A percentile compares a stretch with the other conserved stretches of the same genome.
These are phyloP conservation scores for Simmondsia chinensis DNA, from an alignment of 148 eudicot species.

Conservation along the genomic window DNA sequence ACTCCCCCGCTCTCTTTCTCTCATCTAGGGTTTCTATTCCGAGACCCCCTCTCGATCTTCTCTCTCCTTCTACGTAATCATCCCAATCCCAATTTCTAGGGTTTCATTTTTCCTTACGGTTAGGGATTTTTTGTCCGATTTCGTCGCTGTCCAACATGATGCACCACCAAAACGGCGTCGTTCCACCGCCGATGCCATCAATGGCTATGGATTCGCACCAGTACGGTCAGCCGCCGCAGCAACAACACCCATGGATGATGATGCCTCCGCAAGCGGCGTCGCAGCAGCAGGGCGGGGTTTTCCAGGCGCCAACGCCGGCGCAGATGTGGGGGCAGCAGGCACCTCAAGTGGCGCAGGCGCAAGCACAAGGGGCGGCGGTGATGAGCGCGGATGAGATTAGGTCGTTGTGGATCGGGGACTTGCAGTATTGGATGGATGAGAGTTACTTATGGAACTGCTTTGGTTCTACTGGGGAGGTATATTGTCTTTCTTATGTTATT, in stretches of 20 bases:
- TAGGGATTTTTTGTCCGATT: slow-evolving; percentile 2
- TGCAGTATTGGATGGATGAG: slow-evolving; percentile 98
- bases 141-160: slow-evolving; percentile 26
- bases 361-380: slow-evolving; percentile 24
- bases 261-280: slow-evolving; percentile 18
- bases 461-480: slow-evolving; percentile 68
- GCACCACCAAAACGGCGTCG: slow-evolving; percentile 53
- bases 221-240: slow-evolving; percentile 36
- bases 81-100: too few species aligned
- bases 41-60: too few species aligned
- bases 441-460: slow-evolving; percentile 48
- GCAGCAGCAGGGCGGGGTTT: slow-evolving; percentile 18
- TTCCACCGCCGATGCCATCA: slow-evolving; percentile 40
- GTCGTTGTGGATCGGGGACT: slow-evolving; percentile 92
- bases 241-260: slow-evolving; percentile 61
- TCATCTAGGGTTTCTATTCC: slow-evolving; percentile 2
- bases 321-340: slow-evolving; percentile 25
- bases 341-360: slow-evolving; percentile 14
- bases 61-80: too few species aligned
- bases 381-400: slow-evolving; percentile 50
- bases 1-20: background rate
- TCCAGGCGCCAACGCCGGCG: slow-evolving; percentile 10
- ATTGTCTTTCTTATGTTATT: background rate
- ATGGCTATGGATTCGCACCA: slow-evolving; percentile 23
- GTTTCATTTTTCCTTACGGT: slow-evolving; percentile 9